Evolutionary conservation across 345 rosid genomes (phyloP).

Genomic region (Populus ilicifolia): DNA sequence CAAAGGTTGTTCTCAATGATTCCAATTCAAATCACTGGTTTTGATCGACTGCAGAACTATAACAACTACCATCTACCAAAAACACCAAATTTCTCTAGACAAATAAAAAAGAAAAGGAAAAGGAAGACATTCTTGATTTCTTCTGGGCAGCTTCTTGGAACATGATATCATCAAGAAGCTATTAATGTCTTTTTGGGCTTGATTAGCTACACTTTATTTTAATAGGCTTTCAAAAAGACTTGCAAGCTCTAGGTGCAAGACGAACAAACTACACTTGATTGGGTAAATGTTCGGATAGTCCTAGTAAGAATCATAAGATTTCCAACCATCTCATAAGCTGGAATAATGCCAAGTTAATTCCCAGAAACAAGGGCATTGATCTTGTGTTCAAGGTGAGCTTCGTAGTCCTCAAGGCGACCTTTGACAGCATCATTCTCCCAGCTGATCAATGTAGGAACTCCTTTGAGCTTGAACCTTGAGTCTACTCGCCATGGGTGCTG

Average conservation of each 20-base stretch:
- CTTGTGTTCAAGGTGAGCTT: slow-evolving; percentile 66
- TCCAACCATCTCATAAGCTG: neutral
- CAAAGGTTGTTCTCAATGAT: no score
- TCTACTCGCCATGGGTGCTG: slow-evolving; percentile 66
- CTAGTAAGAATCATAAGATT: neutral
- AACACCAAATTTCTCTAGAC: neutral
- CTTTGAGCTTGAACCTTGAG: slow-evolving; percentile 67
- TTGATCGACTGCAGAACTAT: no score
- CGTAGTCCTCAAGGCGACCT: slow-evolving; percentile 75
- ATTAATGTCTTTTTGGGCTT: neutral
- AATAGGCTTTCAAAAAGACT: neutral
- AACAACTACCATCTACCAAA: no score
- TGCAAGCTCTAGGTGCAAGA: neutral
- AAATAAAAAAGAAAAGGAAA: no score
- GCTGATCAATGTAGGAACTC: slow-evolving; percentile 72
- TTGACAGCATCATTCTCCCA: slow-evolving; percentile 55
- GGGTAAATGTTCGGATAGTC: neutral
- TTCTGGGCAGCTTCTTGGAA: neutral
- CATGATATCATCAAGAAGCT: neutral
- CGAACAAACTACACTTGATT: neutral
- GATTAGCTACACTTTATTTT: neutral
- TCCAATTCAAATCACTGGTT: no score
- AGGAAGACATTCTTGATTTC: neutral
- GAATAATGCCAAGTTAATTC: slow-evolving; percentile 14
- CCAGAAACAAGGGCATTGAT: slow-evolving; percentile 49